A percentile compares a stretch with the other conserved stretches of the same genome.
These are phyloP conservation scores for Ganoderma lucidum DNA, from an alignment of 1,284 basidiomycete species.

Conservation along the genomic window DNA sequence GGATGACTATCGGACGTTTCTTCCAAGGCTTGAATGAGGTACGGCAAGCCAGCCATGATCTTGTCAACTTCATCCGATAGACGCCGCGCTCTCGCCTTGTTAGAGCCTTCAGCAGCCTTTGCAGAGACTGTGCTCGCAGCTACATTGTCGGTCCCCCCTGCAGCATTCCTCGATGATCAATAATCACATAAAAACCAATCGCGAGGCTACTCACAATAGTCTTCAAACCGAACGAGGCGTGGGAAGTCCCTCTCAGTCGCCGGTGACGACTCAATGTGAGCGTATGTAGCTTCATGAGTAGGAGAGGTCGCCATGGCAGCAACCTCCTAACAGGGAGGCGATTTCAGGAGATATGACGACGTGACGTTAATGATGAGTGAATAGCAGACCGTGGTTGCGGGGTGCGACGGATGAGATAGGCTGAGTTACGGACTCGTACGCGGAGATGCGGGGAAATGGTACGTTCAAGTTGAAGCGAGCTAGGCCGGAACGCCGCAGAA, in stretches of 20 bases:
- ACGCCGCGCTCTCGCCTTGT: background rate
- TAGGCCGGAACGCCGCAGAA: background rate
- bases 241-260: background rate
- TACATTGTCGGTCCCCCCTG: background rate
- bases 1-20: background rate
- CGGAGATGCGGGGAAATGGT: background rate
- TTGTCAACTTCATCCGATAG: background rate
- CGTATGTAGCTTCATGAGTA: background rate
- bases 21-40: background rate
- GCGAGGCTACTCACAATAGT: background rate
- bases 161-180: background rate
- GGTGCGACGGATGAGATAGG: background rate
- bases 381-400: no score
- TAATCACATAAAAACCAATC: background rate
- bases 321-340: background rate
- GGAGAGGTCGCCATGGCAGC: background rate
- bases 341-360: background rate
- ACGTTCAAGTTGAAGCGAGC: no score
- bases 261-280: background rate
- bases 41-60: background rate
- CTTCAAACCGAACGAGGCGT: background rate
- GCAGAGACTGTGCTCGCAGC: background rate
- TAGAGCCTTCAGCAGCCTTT: background rate
- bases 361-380: background rate
- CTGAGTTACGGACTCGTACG: background rate